These are phyloP conservation scores for Chlamydomonas reinhardtii DNA, from an alignment of 163 green algal genomes.

Conservation along the genomic window DNA sequence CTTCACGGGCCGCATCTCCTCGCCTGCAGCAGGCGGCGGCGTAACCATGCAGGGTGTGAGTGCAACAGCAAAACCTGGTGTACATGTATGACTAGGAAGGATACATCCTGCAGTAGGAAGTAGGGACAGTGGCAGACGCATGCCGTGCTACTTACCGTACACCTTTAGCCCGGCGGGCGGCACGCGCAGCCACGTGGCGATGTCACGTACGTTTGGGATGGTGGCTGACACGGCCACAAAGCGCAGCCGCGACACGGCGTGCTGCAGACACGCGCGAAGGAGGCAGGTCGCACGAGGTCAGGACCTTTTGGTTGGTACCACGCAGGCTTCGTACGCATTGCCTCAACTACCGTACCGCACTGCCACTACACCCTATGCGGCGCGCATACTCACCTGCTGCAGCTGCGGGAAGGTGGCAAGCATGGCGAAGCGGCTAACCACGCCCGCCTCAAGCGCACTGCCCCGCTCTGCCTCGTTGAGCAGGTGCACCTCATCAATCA, in stretches of 20 bases:
- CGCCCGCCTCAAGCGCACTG: conserved; percentile 87
- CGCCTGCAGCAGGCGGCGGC: conserved; percentile 59
- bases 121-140: too few species aligned
- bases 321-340: too few species aligned
- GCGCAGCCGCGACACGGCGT: conserved; percentile 81
- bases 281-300: too few species aligned
- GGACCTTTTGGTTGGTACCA: too few species aligned
- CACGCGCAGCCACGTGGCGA: conserved; percentile 85
- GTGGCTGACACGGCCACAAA: conserved; percentile 94
- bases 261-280: conserved; percentile 45
- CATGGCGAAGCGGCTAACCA: conserved; percentile 90
- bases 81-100: too few species aligned
- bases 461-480: conserved; percentile 86
- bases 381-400: conserved; percentile 23
- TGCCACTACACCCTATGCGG: too few species aligned
- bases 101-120: too few species aligned
- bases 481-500: conserved; percentile 94
- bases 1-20: conserved; percentile 93
- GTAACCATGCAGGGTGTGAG: too few species aligned
- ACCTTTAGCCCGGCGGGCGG: conserved; percentile 66
- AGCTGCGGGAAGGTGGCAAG: conserved; percentile 75
- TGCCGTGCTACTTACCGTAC: conserved; percentile 31
- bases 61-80: too few species aligned
- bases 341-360: too few species aligned
- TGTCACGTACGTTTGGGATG: conserved; percentile 92